Evolutionary conservation across 768 basidiomycete genomes (phyloP), one percentile per base, ranked within the genome.

Genomic region (Trametopsis cervina): DNA sequence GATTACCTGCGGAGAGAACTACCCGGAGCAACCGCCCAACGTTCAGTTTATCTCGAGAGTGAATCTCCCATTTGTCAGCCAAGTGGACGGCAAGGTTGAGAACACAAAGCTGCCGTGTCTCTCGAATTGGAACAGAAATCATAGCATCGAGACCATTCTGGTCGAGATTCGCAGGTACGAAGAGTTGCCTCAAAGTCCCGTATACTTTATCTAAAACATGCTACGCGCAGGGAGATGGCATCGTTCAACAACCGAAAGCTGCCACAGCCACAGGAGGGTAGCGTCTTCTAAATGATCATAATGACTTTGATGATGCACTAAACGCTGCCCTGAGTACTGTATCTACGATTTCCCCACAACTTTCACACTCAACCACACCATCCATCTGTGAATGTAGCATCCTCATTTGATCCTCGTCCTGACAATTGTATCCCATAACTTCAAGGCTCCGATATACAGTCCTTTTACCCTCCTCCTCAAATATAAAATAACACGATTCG

Each of bases 241-340:
- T 80, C 87, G 41, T 82, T 87, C 60, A 78, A 78, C 52, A 99
- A 98, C 66, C 73, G 92, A 57, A 98, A 98, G 70, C 76, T 94
- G 29, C 89, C 92, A 26, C 96, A 99, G 68, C 96, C 96, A 2
- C 80, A 85, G 15, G 96, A 99, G 63, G 92, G 92, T 53, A 81
- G 75, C 52, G 77, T 61, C 39, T 89, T 89, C 67, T 84, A 53
- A 57, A 46, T n/a, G n/a, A n/a, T n/a, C n/a, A 38, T n/a, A 22
- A 23, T 22, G 9, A n/a, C 40, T 6, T 9, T 23, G 26, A 5
- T 41, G 24, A 22, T 12, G 20, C 42, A 11, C 21, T 22, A 15
- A 21, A 20, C 9, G 12, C 7, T 12, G 36, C 11, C 29, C 29
- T 15, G 37, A 12, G 44, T 5, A 46, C 20, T 13, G 29, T 9